These are phyloP conservation scores for Pyrenophora seminiperda DNA, from an alignment of 2,329 filamentous ascomycete species.

Conservation along the genomic window DNA sequence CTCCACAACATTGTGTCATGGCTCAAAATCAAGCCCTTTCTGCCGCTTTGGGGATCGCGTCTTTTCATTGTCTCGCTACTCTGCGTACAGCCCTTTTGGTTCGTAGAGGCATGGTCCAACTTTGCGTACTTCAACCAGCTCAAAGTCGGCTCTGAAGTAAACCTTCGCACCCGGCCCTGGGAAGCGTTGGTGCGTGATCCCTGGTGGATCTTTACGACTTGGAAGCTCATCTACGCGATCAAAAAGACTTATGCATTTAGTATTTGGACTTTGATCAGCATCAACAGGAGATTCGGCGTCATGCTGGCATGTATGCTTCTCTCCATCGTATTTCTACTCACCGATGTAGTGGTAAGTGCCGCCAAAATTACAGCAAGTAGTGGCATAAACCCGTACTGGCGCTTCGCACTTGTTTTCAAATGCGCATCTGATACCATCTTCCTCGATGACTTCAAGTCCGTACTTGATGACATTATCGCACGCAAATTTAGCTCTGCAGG, in stretches of 20 bases:
- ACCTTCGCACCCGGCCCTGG: slow-evolving; percentile 38
- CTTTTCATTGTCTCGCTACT: slow-evolving; percentile 41
- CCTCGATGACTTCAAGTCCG: slow-evolving; percentile 45
- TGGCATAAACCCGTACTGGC: slow-evolving; percentile 46
- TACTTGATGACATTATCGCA: slow-evolving; percentile 41
- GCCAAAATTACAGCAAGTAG: slow-evolving; percentile 31
- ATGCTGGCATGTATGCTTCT: slow-evolving; percentile 44
- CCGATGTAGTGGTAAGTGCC: slow-evolving; percentile 39
- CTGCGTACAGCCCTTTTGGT: slow-evolving; percentile 44
- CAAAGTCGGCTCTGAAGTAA: slow-evolving; percentile 29
- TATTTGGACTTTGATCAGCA: slow-evolving; percentile 30
- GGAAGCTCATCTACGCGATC: slow-evolving; percentile 39
- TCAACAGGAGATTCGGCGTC: slow-evolving; percentile 41
- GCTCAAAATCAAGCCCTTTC: slow-evolving; percentile 44
- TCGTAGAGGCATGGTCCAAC: slow-evolving; percentile 45
- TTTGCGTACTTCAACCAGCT: slow-evolving; percentile 44
- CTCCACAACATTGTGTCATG: slow-evolving; percentile 45
- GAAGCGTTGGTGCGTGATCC: slow-evolving; percentile 43
- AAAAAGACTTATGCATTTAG: slow-evolving; percentile 43
- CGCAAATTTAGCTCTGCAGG: slow-evolving; percentile 30
- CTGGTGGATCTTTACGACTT: slow-evolving; percentile 48
- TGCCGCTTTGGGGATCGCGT: slow-evolving; percentile 42
- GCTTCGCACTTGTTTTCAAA: slow-evolving; percentile 45
- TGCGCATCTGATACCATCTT: slow-evolving; percentile 46
- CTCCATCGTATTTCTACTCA: slow-evolving; percentile 39